Base-by-base conservation (phyloP, 208 protist genomes). In the Acanthamoeba royreba region DNA sequence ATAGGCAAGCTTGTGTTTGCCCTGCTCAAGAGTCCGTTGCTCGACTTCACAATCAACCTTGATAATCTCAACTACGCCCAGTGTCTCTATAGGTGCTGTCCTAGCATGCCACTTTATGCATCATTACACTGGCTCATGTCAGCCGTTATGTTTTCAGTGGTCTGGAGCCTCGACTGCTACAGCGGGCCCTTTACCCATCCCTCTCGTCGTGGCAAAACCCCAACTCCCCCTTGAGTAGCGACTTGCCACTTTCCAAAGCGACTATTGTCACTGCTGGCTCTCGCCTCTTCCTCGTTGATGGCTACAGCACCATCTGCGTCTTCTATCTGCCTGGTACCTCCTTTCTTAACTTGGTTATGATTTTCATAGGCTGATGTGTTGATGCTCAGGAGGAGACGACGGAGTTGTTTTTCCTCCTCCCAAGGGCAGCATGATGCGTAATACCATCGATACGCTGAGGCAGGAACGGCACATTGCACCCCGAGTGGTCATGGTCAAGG, bases 1-100 rank as follows among this genome's bases (percentile, higher is more conserved):
- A 45, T 92, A n/a, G 33, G 7, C 25, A 8, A 28, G 25, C 35
- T 92, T 31, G 58, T 92, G 58, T 92, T 47, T 28, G 52, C 86
- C n/a, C 61, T 92, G 2, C 86, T 92, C 25, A 92, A 92, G 86
- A 92, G 58, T 42, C 43, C 42, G 22, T 77, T 92, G 38, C 42
- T 92, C n/a, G 74, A 77, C 35, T 35, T 55, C 38, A 49, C n/a
- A 35, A 52, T 77, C 31, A 74, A 92, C 31, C 28, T 22, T 17
- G 86, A 92, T 55, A 92, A 5, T n/a, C 19, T 66, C 31, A 77
- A 52, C 35, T 92, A 79, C 42, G 55, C 58, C 17, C 86, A 92
- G 40, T 72, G 17, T 42, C 86, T 92, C 35, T 92, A 92, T 55
- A 92, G 86, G 86, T 92, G 31, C 35, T 42, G 47, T 53, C 15